Evolutionary conservation across 192 early-diverging fungal species (phyloP).

Genomic region (Diversispora epigaea): DNA sequence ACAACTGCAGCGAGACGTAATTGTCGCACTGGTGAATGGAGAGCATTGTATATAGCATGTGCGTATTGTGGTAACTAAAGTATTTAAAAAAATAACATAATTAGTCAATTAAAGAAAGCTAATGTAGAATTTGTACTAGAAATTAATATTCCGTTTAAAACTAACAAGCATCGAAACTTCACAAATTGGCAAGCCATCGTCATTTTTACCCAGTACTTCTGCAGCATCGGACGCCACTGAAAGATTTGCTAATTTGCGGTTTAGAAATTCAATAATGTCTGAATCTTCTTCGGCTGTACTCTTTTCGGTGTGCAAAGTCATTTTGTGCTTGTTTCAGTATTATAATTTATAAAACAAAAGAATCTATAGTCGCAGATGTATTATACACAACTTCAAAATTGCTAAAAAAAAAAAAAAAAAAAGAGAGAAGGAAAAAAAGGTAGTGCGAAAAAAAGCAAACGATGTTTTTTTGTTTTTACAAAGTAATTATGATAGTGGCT

Average conservation of each 20-base stretch:
- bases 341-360: too few species aligned
- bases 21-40: neutral
- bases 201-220: neutral
- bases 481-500: too few species aligned
- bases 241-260: constrained; percentile 21
- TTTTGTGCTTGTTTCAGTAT: neutral
- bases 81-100: neutral
- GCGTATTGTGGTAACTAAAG: constrained; percentile 12
- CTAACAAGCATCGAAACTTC: constrained; percentile 9
- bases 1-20: constrained; percentile 21
- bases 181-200: constrained; percentile 20
- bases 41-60: neutral
- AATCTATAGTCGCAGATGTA: too few species aligned
- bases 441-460: too few species aligned
- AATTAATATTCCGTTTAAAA: neutral
- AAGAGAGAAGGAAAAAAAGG: too few species aligned
- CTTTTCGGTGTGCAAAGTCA: constrained; percentile 14
- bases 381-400: too few species aligned
- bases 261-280: constrained; percentile 18
- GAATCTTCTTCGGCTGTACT: constrained; percentile 26
- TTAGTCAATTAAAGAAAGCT: neutral
- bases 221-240: constrained; percentile 2
- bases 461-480: too few species aligned
- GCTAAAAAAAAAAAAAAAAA: too few species aligned
- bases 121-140: neutral